These are phyloP conservation scores for Phialocephala subalpina DNA, from an alignment of 2,329 filamentous ascomycete genomes.

Conservation along the genomic window DNA sequence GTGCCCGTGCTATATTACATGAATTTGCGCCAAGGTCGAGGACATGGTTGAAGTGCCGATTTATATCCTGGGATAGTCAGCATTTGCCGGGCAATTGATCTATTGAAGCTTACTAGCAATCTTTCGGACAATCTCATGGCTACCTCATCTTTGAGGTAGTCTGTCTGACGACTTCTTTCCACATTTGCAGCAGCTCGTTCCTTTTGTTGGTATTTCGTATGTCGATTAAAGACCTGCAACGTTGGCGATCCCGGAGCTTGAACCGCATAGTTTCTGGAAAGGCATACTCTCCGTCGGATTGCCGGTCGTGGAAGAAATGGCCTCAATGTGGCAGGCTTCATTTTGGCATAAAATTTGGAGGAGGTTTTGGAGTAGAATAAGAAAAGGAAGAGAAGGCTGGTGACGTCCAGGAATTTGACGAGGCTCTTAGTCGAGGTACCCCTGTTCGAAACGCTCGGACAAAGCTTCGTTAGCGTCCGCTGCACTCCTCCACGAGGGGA, in stretches of 20 bases:
- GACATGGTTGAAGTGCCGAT: constrained; percentile 81
- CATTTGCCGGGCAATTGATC: constrained; percentile 21
- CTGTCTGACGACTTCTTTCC: constrained; percentile 78
- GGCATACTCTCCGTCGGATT: constrained; percentile 28
- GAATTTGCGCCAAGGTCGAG: constrained; percentile 96
- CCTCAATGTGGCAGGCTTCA: constrained; percentile 38
- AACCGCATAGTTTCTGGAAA: constrained; percentile 73
- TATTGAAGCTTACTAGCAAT: constrained; percentile 66
- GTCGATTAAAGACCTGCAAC: constrained; percentile 90
- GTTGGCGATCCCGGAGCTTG: constrained; percentile 79
- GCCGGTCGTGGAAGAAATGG: constrained; percentile 34
- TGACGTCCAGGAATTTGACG: constrained; percentile 30
- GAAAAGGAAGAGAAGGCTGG: constrained; percentile 28
- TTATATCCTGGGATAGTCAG: constrained; percentile 77
- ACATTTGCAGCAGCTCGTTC: constrained; percentile 80
- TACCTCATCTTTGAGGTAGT: constrained; percentile 94
- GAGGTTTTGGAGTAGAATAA: constrained; percentile 7
- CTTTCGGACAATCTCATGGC: constrained; percentile 85
- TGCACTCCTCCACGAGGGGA: constrained; percentile 22
- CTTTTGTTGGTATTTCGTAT: constrained; percentile 89
- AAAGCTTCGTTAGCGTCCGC: constrained; percentile 18
- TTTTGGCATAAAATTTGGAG: constrained; percentile 23
- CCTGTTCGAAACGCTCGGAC: constrained; percentile 13
- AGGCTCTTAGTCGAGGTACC: constrained; percentile 26
- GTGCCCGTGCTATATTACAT: constrained; percentile 88